Percentiles rank a stretch among this genome's conserved stretches.
These are phyloP conservation scores for Volvariella volvacea DNA, from an alignment of 1,284 basidiomycete genomes.

Conservation along the genomic window DNA sequence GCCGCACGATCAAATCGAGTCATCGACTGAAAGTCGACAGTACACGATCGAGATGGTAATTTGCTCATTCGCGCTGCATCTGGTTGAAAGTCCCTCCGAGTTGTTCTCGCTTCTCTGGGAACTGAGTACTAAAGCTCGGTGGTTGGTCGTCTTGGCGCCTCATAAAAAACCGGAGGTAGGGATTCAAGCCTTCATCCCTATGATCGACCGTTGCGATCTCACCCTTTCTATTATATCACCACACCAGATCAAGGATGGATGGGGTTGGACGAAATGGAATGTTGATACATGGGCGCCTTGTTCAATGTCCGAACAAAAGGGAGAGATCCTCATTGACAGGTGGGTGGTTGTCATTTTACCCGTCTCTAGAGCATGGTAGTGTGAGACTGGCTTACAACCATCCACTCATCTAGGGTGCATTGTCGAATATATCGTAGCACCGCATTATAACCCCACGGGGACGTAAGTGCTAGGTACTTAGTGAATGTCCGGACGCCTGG, in stretches of 20 bases:
- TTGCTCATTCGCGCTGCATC: conserved; percentile 69
- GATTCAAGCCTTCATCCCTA: too few species aligned
- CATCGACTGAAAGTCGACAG: conserved; percentile 7
- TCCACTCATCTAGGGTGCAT: conserved; percentile 29
- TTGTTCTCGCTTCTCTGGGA: conserved; percentile 61
- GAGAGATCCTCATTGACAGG: conserved; percentile 53
- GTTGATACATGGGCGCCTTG: conserved; percentile 44
- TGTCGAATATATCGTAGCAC: conserved; percentile 38
- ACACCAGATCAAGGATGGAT: conserved; percentile 60
- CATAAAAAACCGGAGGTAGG: conserved; percentile 70
- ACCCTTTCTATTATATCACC: background rate
- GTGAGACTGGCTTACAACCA: background rate
- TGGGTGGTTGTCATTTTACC: conserved; percentile 17
- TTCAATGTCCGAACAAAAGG: conserved; percentile 31
- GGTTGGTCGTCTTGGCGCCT: conserved; percentile 65
- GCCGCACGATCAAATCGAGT: too few species aligned
- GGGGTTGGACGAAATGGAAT: conserved; percentile 72
- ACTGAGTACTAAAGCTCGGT: conserved; percentile 50
- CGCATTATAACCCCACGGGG: conserved; percentile 14
- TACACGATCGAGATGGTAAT: conserved; percentile 50
- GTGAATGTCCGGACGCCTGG: too few species aligned
- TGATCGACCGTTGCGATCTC: background rate
- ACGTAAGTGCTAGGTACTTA: too few species aligned
- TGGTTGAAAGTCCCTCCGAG: conserved; percentile 54
- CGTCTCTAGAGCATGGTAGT: background rate